Evolutionary conservation across 768 basidiomycete genomes (phyloP), one percentile per base, ranked within the genome.

Genomic region (Boletus reticuloceps): DNA sequence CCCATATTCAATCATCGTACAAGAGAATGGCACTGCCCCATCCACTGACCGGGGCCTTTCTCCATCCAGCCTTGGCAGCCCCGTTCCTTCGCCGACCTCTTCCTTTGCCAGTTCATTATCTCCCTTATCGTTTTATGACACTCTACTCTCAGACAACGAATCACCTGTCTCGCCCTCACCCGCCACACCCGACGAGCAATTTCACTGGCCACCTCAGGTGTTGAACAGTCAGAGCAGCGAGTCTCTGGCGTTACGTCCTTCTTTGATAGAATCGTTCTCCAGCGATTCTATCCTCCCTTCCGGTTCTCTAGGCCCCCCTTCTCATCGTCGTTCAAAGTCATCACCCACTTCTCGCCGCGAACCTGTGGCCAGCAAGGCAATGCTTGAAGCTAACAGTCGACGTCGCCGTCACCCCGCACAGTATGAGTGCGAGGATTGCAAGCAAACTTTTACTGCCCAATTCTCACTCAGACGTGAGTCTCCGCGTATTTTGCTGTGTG

Each of bases 401-500:
- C 71, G 69, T 17, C 71, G 69, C 12, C 62, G 65, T 27, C 71
- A 71, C 48, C 58, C 64, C 4, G 54, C 71, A 17, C 58, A 56
- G 10, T 61, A 60, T 9, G 1, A 0, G 3, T 71, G 69, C 14
- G 6, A 20, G 0, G 58, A 62, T 0, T 71, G 69, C 38, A 14
- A 19, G 0, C 69, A 71, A 36, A 64, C 66, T 0, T 71, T 71
- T 17, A 71, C 69, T 14, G 70, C 69, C 2, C 47, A 58, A 1
- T 72, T 72, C 47, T 73, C 71, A 17, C 59, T 71, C 47, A 72
- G 57, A 42, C 69, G 69, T 71, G 39, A 64, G 71, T 63, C 36
- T 32, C 22, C 4, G 2, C 17, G 7, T 40, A 11, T 27, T 13
- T 13, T 20, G 7, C 10, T 27, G 5, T 5, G 7, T 31, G 2